A percentile compares a stretch with the other conserved stretches of the same genome.
Conservation (phyloP, 2,329 filamentous ascomycete species). For the Fusarium humuli region DNA sequence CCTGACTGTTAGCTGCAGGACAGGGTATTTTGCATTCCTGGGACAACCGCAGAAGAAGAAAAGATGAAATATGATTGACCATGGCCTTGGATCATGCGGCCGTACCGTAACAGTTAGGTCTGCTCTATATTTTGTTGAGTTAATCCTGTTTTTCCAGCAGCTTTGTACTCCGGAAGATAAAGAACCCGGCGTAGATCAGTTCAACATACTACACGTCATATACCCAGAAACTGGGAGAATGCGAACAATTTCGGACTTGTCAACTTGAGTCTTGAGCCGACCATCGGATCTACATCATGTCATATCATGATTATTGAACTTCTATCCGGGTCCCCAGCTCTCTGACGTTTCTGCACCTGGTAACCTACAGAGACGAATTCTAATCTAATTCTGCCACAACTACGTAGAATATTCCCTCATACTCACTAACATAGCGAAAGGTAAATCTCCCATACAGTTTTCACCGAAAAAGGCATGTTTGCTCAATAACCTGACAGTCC, state of each 20-base stretch:
- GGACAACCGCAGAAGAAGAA: neutral
- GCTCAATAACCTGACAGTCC: neutral
- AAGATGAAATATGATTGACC: neutral
- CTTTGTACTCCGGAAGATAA: neutral
- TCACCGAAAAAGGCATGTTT: neutral
- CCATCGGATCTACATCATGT: slow-evolving; percentile 12
- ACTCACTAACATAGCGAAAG: neutral
- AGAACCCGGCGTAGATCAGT: slow-evolving; percentile 9
- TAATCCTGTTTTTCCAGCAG: neutral
- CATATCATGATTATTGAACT: neutral
- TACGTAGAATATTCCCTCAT: neutral
- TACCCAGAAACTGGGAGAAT: neutral
- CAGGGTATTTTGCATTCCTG: slow-evolving; percentile 16
- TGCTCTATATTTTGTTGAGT: neutral
- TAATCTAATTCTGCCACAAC: neutral
- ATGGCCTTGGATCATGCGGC: neutral
- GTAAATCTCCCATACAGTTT: neutral
- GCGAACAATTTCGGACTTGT: neutral
- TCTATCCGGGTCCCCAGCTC: neutral
- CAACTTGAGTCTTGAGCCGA: neutral
- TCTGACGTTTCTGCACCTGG: neutral
- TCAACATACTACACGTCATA: neutral
- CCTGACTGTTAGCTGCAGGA: neutral
- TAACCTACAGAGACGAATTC: neutral
- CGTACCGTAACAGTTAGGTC: neutral